Evolutionary conservation across 345 rosid genomes (phyloP), one percentile per base, ranked within the genome.

Genomic region (Brassica rapa): DNA sequence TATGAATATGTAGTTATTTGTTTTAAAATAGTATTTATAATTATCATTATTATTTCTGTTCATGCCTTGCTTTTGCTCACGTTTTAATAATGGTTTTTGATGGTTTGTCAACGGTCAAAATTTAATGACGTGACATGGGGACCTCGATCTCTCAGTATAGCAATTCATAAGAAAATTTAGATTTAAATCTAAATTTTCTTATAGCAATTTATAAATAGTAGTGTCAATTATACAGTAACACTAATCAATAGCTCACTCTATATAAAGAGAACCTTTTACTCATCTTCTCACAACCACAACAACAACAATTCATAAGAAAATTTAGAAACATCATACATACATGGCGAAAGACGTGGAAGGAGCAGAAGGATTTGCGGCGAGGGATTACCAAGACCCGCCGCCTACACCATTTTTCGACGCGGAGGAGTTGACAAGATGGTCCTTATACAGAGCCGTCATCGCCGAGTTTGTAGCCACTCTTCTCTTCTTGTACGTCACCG

Each of bases 331-430:
- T 69, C 62, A 5, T 69, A 53, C 29, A 30, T 23, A 41, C 0
- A 90, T 88, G 95, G 86, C 73, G 0, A 90, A 86, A 56, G 84
- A 85, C 25, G 30, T 75, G 0, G 88, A 88, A 66, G 85, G 56
- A 15, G 39, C 21, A 3, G 84, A 74, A 0, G 89, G 83, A 39
- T 82, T 70, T 70, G 66, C 85, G 1, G 72, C 84, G 14, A 93
- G 82, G 76, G 83, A 81, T 1, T 81, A 81, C 66, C 0, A 71
- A 64, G 83, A 81, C 25, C 83, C 80, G 1, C 77, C 77, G 53
- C 80, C 83, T 0, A 27, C 83, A 0, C 77, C 77, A 4, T 72
- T 81, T 11, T 2, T 81, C 2, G 83, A 75, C 46, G 72, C 68
- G 3, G 74, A 57, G 16, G 83, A 81, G 83, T 73, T 81, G 0